Base-by-base conservation (phyloP, 2,329 filamentous ascomycete genomes). In the Talaromyces sp. region DNA sequence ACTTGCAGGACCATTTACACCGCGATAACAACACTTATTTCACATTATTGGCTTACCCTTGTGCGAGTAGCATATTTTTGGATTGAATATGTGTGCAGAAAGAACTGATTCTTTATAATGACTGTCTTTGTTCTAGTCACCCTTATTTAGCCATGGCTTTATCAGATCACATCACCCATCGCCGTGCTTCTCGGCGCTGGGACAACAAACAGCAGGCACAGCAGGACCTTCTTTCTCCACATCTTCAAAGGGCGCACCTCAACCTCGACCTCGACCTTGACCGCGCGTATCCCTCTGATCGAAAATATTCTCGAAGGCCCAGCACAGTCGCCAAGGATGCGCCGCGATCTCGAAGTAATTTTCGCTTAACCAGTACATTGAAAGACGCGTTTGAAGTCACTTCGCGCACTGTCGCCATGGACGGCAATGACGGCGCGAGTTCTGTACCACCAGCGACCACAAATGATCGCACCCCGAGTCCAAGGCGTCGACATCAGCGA, bases 311-410 rank as follows among this genome's bases (percentile, higher is more conserved):
- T 40, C 71, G 71, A 54, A 73, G 72, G 51, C 70, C 72, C 8
- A 74, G 69, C 19, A 71, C 74, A 22, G 71, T 72, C 22, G 70
- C 70, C 22, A 72, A 72, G 63, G 72, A 74, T 70, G 72, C 68
- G 38, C 63, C 70, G 43, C 72, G 72, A 58, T 69, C 73, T 49
- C 76, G 75, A 60, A 71, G 72, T 51, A 75, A 70, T 43, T 74
- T 78, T 65, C 74, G 74, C 51, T 68, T 75, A 49, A 77, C 78
- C 15, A 74, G 74, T 34, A 79, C 77, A 8, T 67, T 81, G 61
- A 76, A 75, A 60, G 76, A 75, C 61, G 77, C 79, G 19, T 81
- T 78, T 68, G 74, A 77, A 64, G 73, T 73, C 29, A 71, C 75
- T 56, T 76, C 74, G 61, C 73, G 71, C 43, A 60, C 69, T 45